These are phyloP conservation scores for Blastocladiella britannica DNA, from an alignment of 192 early-diverging fungal genomes.

Conservation along the genomic window DNA sequence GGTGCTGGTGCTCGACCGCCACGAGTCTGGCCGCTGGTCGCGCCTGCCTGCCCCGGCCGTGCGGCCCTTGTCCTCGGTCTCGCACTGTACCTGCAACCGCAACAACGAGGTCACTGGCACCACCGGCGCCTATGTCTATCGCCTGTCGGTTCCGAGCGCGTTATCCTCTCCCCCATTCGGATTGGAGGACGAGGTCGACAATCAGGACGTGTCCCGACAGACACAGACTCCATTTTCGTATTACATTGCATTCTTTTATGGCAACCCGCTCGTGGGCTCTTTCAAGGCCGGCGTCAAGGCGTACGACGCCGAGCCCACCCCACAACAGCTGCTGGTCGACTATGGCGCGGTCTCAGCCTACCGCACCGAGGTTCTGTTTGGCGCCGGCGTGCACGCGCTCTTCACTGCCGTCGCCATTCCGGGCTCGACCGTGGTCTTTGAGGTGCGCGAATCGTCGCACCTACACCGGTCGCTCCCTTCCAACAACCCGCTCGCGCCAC, in stretches of 20 bases:
- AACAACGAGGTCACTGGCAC: not conserved
- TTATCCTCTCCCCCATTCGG: too few relatives aligned
- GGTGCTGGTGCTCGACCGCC: constrained; percentile 1
- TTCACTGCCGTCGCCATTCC: not conserved
- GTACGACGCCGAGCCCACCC: not conserved
- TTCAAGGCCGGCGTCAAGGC: not conserved
- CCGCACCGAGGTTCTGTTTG: not conserved
- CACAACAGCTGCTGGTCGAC: not conserved
- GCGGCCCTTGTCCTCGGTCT: not conserved
- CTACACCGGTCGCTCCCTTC: too few relatives aligned
- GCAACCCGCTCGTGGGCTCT: not conserved
- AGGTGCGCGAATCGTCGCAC: not conserved
- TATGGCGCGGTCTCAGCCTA: not conserved
- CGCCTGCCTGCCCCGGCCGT: not conserved
- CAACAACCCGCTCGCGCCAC: too few relatives aligned
- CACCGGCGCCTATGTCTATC: not conserved
- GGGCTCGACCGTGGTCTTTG: not conserved
- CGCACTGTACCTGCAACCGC: not conserved
- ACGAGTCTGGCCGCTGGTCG: not conserved
- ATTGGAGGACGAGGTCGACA: too few relatives aligned
- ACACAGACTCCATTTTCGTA: too few relatives aligned
- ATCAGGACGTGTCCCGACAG: too few relatives aligned
- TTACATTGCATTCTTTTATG: not conserved
- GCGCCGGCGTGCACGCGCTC: not conserved
- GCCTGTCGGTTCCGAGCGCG: too few relatives aligned